Evolutionary conservation across 768 basidiomycete species (phyloP).

Genomic region (Xerocomellus amylosporus): DNA sequence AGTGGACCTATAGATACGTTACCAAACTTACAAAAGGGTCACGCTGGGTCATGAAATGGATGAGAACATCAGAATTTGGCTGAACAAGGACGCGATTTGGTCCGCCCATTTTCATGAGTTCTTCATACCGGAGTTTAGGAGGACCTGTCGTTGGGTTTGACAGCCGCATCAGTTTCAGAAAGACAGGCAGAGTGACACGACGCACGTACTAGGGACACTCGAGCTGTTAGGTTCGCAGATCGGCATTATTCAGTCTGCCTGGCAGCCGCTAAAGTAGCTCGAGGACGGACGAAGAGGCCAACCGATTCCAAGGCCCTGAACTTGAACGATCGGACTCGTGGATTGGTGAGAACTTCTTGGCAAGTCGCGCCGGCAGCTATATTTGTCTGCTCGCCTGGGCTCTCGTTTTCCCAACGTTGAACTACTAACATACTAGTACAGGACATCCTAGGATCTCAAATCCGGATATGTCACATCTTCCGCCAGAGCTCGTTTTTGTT

Average conservation of each 20-base stretch:
- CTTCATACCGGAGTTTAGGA: slow-evolving; percentile 19
- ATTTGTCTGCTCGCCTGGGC: background rate
- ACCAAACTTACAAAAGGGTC: slow-evolving; percentile 8
- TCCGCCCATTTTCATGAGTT: background rate
- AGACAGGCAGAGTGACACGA: background rate
- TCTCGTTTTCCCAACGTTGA: too few species aligned
- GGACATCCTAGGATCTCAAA: background rate
- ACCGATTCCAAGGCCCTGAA: too few species aligned
- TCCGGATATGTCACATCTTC: slow-evolving; percentile 15
- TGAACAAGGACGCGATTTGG: slow-evolving; percentile 5
- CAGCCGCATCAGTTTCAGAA: background rate
- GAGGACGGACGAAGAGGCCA: background rate
- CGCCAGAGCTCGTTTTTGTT: slow-evolving; percentile 22
- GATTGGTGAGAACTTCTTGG: background rate
- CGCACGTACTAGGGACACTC: background rate
- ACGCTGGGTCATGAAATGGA: background rate
- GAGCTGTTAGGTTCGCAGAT: background rate
- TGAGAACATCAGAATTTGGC: slow-evolving; percentile 15
- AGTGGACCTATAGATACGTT: slow-evolving; percentile 10
- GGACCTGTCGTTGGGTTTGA: background rate
- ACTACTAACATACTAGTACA: background rate
- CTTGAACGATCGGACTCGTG: background rate
- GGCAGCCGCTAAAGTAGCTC: background rate
- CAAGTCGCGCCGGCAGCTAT: background rate
- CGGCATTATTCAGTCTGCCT: too few species aligned